Evolutionary conservation across 2,329 filamentous ascomycete genomes (phyloP), one percentile per base, ranked within the genome.

Genomic region (Colletotrichum sp.): DNA sequence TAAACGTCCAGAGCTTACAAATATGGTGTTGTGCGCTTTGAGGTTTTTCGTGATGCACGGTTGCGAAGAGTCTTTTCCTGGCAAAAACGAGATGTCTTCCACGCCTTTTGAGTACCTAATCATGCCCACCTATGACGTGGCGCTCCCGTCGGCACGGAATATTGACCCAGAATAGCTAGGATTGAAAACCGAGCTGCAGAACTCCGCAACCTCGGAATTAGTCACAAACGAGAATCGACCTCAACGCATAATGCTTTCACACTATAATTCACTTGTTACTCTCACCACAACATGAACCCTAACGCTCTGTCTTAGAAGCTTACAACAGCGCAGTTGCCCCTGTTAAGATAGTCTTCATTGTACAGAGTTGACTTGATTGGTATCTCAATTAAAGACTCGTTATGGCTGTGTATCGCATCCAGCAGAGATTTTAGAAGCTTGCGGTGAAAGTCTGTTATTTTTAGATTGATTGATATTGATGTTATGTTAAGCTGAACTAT

Each of bases 101-200:
- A 55, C 67, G 67, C 67, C 67, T 39, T 70, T 52, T 36, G 67
- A 70, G 36, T 62, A 39, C 36, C 36, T 39, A 52, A 70, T 62
- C 2, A 34, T 28, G 55, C 28, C 67, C 56, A 62, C 66, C 18
- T 61, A 70, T 70, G 67, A 70, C 56, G 67, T 70, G 56, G 66
- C 52, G 52, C 30, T 43, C n/a, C 66, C 52, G 52, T 55, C 52
- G 52, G 66, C 30, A n/a, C 58, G 36, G 27, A 22, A 55, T 66
- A n/a, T 27, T 34, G 27, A 28, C 15, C 55, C 39, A 52, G 25
- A n/a, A 18, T 12, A 13, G 18, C 27, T 32, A 32, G 25, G 18
- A 18, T 25, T 18, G 22, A 39, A 27, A 65, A 43, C 43, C 43
- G 25, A 34, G n/a, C 39, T 67, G 43, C 18, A 27, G 15, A 18